phyloP scores from a whole-genome alignment of 2,329 filamentous ascomycete species.

The Alternaria conjuncta region DNA sequence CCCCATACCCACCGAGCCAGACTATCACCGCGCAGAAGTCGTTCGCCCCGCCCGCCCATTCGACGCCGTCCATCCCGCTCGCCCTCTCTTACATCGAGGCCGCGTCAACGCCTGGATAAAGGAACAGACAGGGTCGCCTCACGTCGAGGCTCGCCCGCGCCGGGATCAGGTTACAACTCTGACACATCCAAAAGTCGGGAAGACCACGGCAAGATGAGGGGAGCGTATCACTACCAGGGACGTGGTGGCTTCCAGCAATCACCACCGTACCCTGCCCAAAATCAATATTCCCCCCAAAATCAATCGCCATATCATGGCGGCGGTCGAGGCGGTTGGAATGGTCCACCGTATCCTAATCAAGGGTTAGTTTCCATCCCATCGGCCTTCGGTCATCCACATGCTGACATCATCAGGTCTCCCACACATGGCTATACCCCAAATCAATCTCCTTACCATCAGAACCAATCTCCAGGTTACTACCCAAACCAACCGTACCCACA shows the following conservation, averaged over 20 bases:
- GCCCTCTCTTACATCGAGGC: slow-evolving; percentile 25
- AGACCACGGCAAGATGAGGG: slow-evolving; percentile 44
- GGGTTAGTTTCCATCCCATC: slow-evolving; percentile 52
- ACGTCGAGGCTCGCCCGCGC: slow-evolving; percentile 34
- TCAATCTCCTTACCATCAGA: slow-evolving; percentile 60
- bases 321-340: slow-evolving; percentile 61
- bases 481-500: slow-evolving; percentile 62
- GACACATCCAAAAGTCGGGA: slow-evolving; percentile 38
- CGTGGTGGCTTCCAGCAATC: slow-evolving; percentile 61
- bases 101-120: slow-evolving; percentile 24
- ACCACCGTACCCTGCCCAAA: slow-evolving; percentile 64
- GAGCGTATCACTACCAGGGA: slow-evolving; percentile 43
- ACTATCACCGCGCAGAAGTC: slow-evolving; percentile 26
- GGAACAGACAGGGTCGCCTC: slow-evolving; percentile 27
- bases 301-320: slow-evolving; percentile 66
- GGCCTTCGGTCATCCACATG: not conserved
- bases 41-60: slow-evolving; percentile 31
- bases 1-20: slow-evolving; percentile 23
- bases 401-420: slow-evolving; percentile 50
- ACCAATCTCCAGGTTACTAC: slow-evolving; percentile 55
- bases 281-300: slow-evolving; percentile 66
- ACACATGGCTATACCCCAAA: slow-evolving; percentile 64
- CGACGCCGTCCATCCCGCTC: slow-evolving; percentile 41
- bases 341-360: slow-evolving; percentile 53
- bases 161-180: slow-evolving; percentile 39